A percentile compares a stretch with the other conserved stretches of the same genome.
These are phyloP conservation scores for Vigna reflexopilosa DNA, from an alignment of 306 rosid genomes.

Conservation along the genomic window DNA sequence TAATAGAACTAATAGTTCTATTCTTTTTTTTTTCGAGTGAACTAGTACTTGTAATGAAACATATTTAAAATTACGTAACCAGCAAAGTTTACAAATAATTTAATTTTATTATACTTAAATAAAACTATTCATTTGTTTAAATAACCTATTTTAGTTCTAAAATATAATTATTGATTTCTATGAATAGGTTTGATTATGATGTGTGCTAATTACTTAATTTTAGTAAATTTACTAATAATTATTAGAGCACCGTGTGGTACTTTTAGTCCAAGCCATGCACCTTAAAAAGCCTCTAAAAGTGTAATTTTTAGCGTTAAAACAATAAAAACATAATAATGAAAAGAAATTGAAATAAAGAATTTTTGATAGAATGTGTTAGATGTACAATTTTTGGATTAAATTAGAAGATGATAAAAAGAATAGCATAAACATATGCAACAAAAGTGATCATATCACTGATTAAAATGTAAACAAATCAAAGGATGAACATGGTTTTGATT, in stretches of 20 bases:
- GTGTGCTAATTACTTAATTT: neutral
- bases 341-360: neutral
- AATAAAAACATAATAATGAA: neutral
- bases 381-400: neutral
- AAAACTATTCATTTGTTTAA: too few relatives aligned
- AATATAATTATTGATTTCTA: neutral
- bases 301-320: neutral
- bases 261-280: neutral
- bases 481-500: conserved; percentile 39
- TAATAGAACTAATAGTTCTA: too few relatives aligned
- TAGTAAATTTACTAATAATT: too few relatives aligned
- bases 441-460: conserved; percentile 26
- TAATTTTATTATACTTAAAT: too few relatives aligned
- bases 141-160: too few relatives aligned
- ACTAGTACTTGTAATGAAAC: too few relatives aligned
- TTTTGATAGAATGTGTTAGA: neutral
- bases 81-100: too few relatives aligned
- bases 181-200: neutral
- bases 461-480: conserved; percentile 35
- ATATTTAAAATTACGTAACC: too few relatives aligned
- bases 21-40: too few relatives aligned
- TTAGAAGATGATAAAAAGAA: neutral
- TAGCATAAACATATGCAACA: conserved; percentile 1
- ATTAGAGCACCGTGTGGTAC: neutral
- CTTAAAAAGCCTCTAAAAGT: neutral